A percentile compares a stretch with the other conserved stretches of the same genome.
phyloP scores from a whole-genome alignment of 441 rosid species.

The Erysimum cheiri region DNA sequence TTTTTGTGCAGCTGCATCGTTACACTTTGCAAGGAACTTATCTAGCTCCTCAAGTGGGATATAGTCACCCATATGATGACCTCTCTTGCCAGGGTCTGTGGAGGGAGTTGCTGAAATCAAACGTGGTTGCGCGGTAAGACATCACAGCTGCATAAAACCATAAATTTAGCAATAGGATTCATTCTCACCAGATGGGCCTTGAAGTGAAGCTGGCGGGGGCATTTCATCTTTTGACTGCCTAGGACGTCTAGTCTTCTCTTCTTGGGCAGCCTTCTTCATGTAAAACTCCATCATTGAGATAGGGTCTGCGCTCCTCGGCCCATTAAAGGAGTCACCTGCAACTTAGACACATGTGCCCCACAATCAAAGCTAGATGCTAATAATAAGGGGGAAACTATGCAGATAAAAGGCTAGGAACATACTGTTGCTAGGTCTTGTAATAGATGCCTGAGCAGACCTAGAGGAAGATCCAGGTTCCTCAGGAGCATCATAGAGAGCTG shows the following conservation, averaged over 20 bases:
- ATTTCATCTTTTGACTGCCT: conserved; percentile 95
- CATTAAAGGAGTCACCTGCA: conserved; percentile 61
- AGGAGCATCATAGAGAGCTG: conserved; percentile 73
- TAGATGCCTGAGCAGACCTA: conserved; percentile 39
- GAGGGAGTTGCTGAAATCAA: conserved; percentile 35
- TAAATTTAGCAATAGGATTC: conserved; percentile 18
- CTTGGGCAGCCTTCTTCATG: conserved; percentile 96
- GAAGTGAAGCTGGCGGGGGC: conserved; percentile 97
- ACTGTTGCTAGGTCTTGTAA: conserved; percentile 41
- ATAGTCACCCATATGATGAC: conserved; percentile 99
- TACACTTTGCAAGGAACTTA: conserved; percentile 83
- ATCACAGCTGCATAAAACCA: conserved; percentile 28
- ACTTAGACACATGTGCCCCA: conserved; percentile 20
- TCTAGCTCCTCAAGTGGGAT: conserved; percentile 95
- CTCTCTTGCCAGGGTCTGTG: conserved; percentile 58
- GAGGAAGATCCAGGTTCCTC: conserved; percentile 55
- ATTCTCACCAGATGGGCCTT: conserved; percentile 57
- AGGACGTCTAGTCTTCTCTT: conserved; percentile 91
- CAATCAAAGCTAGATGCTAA: conserved; percentile 27
- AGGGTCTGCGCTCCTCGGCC: conserved; percentile 70
- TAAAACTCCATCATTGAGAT: conserved; percentile 98
- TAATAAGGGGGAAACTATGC: background rate
- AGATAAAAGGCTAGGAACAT: conserved; percentile 27
- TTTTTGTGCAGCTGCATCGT: conserved; percentile 74
- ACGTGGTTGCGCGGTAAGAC: conserved; percentile 14